These are phyloP conservation scores for Saksenaea vasiformis DNA, from an alignment of 371 early-diverging fungal species.

Conservation along the genomic window DNA sequence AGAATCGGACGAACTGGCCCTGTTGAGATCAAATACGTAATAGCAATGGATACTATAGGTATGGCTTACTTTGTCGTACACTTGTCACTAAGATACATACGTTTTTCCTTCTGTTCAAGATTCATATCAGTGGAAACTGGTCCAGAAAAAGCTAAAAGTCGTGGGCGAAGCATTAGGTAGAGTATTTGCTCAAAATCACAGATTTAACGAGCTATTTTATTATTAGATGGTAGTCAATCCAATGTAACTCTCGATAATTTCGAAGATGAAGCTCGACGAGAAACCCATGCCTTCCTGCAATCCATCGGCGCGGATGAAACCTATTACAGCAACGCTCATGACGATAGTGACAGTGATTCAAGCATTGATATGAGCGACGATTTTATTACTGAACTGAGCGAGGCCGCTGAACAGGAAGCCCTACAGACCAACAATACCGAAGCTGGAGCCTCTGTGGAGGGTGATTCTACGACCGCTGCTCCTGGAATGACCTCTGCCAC, in stretches of 20 bases:
- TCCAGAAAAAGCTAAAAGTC: slow-evolving; percentile 36
- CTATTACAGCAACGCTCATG: neutral
- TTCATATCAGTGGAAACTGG: slow-evolving; percentile 38
- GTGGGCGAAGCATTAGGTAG: slow-evolving; percentile 37
- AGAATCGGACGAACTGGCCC: slow-evolving; percentile 54
- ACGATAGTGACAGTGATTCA: neutral
- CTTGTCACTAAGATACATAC: neutral
- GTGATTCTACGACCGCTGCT: neutral
- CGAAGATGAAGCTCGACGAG: neutral
- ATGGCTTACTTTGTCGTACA: slow-evolving; percentile 23
- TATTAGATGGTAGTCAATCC: neutral
- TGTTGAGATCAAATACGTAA: slow-evolving; percentile 62
- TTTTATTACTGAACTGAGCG: neutral
- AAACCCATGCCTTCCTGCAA: neutral
- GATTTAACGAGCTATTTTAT: neutral
- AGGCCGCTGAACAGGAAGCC: neutral
- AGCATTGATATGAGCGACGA: neutral
- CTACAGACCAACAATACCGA: neutral
- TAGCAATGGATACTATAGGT: slow-evolving; percentile 58
- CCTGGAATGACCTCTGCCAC: neutral
- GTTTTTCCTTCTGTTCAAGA: no score
- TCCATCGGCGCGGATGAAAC: neutral
- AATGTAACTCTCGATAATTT: neutral
- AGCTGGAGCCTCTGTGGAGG: neutral
- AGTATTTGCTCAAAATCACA: neutral